Base-by-base conservation (phyloP, 2,329 filamentous ascomycete genomes). In the Penicillium expansum region DNA sequence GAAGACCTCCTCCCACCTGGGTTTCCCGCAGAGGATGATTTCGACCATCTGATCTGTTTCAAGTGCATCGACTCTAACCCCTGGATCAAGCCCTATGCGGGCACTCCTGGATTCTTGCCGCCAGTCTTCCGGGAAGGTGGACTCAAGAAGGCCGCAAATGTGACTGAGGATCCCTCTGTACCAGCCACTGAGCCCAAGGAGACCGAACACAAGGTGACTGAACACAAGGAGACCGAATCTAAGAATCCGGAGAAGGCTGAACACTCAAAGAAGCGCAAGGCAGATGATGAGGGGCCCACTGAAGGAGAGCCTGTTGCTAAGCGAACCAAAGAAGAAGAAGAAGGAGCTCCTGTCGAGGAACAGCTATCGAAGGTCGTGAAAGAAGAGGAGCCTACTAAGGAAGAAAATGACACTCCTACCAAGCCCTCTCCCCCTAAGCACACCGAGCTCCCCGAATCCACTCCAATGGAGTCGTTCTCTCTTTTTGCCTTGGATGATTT, bases 31-130 rank as follows among this genome's bases (percentile, higher is more conserved):
- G 93, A 97, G 67, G 91, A 96, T 29, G 86, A 89, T 30, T 99
- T 99, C 63, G 91, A 95, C 52, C 85, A 88, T 29, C 89, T 97
- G 68, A 83, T 99, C 37, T 99, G 94, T 79, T 96, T 94, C 79
- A 95, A 96, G 71, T 99, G 94, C 66, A 83, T 96, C 14, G 86
- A 92, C 39, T 85, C 91, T 1, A 85, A 92, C 65, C 90, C 92
- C 0, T 99, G 94, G 94, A 88, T 97, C 72, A 95, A 93, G 77
- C 81, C 82, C 61, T 97, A 97, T 70, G 92, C 90, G 6, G 88
- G 89, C 2, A 84, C 89, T 0, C 70, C 84, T 0, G 92, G 92
- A 0, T 97, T 99, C 68, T 79, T 97, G 0, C 80, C 85, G 0
- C 83, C 92, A 0, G 83, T 97, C 0, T 87, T 86, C 63, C 74